Conservation (phyloP, 1,284 basidiomycete species). For the Marasmius sp. region DNA sequence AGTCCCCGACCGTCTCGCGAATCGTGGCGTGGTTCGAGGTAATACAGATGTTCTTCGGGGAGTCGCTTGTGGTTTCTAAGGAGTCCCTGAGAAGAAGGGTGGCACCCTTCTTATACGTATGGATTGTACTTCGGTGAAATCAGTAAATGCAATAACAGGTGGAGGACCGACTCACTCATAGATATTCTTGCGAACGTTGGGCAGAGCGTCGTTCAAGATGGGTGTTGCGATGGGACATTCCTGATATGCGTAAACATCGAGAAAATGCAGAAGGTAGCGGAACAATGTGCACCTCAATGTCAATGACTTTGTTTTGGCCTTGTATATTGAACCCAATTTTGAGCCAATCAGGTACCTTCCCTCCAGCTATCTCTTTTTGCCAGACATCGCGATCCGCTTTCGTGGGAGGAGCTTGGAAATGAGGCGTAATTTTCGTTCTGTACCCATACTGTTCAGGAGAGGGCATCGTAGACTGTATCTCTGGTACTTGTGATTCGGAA, state of each 20-base stretch:
- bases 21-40: slow-evolving; percentile 83
- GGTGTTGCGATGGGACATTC: slow-evolving; percentile 93
- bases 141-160: slow-evolving; percentile 3
- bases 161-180: slow-evolving; percentile 52
- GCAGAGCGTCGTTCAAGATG: slow-evolving; percentile 74
- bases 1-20: slow-evolving; percentile 82
- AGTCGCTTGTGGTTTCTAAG: slow-evolving; percentile 35
- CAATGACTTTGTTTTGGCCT: slow-evolving; percentile 77
- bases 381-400: slow-evolving; percentile 45
- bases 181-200: slow-evolving; percentile 64
- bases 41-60: slow-evolving; percentile 71
- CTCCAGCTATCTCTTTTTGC: slow-evolving; percentile 24
- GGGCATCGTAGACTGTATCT: slow-evolving; percentile 74
- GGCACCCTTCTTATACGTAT: slow-evolving; percentile 85
- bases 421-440: slow-evolving; percentile 96
- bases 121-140: slow-evolving; percentile 62
- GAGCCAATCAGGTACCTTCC: slow-evolving; percentile 56
- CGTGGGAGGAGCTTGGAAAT: slow-evolving; percentile 86
- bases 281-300: slow-evolving; percentile 77
- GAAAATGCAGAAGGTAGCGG: neutral
- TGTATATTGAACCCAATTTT: slow-evolving; percentile 91
- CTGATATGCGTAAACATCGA: slow-evolving; percentile 31
- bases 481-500: slow-evolving; percentile 57
- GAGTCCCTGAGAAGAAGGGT: slow-evolving; percentile 93
- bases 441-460: slow-evolving; percentile 91